phyloP scores from a whole-genome alignment of 306 rosid genomes.

The Acacia crassicarpa region DNA sequence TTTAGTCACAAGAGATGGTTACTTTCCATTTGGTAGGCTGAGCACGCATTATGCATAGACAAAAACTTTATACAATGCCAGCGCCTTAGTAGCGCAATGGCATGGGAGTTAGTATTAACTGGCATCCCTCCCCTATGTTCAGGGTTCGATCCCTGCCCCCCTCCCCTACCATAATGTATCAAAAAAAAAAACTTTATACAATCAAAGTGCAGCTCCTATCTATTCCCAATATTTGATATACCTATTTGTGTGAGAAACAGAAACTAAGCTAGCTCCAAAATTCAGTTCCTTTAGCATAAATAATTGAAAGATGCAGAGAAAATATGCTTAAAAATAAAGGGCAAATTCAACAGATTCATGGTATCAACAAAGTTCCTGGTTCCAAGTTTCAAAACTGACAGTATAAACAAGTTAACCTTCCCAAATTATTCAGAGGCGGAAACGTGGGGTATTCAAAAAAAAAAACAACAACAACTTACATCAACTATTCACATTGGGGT shows the following conservation, averaged over 20 bases:
- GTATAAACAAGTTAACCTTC: background rate
- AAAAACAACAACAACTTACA: too few species aligned
- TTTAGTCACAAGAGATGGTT: background rate
- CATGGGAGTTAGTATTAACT: too few species aligned
- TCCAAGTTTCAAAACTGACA: background rate
- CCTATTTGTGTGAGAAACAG: background rate
- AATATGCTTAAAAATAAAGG: background rate
- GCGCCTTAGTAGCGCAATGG: too few species aligned
- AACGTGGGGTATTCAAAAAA: background rate
- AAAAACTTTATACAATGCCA: too few species aligned
- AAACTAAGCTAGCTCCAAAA: background rate
- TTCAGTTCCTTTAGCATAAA: background rate
- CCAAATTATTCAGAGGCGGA: background rate
- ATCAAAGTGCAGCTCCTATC: background rate
- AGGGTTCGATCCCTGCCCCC: too few species aligned
- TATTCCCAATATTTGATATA: too few species aligned
- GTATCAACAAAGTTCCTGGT: background rate
- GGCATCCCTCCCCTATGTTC: too few species aligned
- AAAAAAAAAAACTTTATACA: too few species aligned
- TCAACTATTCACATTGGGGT: background rate
- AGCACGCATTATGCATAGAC: background rate
- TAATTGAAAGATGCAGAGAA: background rate
- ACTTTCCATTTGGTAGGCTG: background rate
- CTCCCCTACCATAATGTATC: too few species aligned
- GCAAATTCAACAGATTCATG: background rate